phyloP scores from a whole-genome alignment of 768 basidiomycete species.

The Pleurotus cornucopiae region DNA sequence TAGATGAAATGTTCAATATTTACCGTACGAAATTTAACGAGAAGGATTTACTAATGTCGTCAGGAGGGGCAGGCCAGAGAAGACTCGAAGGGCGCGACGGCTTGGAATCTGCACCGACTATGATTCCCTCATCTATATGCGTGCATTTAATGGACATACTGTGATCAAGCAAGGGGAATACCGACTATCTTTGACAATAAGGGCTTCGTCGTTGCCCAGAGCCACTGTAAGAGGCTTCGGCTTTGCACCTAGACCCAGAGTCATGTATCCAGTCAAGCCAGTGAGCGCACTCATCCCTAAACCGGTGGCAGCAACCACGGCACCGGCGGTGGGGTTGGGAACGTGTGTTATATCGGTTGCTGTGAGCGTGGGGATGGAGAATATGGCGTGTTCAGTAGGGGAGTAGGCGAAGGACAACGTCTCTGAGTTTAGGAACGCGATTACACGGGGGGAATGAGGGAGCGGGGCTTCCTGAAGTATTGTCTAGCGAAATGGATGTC shows the following conservation, averaged over 20 bases:
- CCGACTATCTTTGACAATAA: slow-evolving; percentile 80
- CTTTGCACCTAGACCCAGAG: slow-evolving; percentile 71
- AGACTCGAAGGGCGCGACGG: slow-evolving; percentile 44
- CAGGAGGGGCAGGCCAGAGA: slow-evolving; percentile 77
- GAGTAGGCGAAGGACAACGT: slow-evolving; percentile 75
- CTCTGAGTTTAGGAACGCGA: slow-evolving; percentile 66
- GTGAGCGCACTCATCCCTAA: slow-evolving; percentile 70
- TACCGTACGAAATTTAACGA: neutral
- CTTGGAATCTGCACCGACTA: slow-evolving; percentile 60
- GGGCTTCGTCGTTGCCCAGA: slow-evolving; percentile 55
- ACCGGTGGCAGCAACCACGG: slow-evolving; percentile 18
- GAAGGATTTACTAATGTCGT: slow-evolving; percentile 59
- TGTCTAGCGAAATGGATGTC: neutral
- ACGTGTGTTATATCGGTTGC: slow-evolving; percentile 53
- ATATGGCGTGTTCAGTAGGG: slow-evolving; percentile 72
- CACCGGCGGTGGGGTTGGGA: slow-evolving; percentile 21
- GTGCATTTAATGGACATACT: slow-evolving; percentile 2
- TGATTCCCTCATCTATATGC: slow-evolving; percentile 57
- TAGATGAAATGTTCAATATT: slow-evolving; percentile 19
- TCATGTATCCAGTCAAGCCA: slow-evolving; percentile 83
- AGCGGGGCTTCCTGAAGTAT: slow-evolving; percentile 66
- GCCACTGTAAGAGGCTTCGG: slow-evolving; percentile 59
- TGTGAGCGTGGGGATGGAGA: slow-evolving; percentile 57
- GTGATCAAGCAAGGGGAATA: slow-evolving; percentile 7
- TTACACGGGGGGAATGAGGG: slow-evolving; percentile 86